Evolutionary conservation across 2,329 filamentous ascomycete genomes (phyloP), one percentile per base, ranked within the genome.

Genomic region (Paradendryphiella salina): DNA sequence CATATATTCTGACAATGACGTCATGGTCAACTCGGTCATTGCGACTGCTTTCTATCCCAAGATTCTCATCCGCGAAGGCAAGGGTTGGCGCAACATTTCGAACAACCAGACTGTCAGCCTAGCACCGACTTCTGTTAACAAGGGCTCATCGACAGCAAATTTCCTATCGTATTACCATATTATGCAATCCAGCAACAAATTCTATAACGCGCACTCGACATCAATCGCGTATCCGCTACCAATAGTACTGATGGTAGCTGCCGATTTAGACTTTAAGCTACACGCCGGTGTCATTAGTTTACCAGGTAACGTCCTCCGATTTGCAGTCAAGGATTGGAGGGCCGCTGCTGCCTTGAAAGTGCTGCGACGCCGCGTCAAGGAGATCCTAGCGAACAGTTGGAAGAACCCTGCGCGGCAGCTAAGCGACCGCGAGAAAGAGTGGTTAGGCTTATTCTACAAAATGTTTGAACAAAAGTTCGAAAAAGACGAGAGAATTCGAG

Each of bases 141-240:
- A 91, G 67, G 82, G 59, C 15, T 61, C 61, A 1, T 86, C 57
- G 11, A 63, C 59, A 4, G 77, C 91, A 32, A 87, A 85, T 66
- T 97, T 90, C 85, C 77, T 99, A 36, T 94, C 89, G 0, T 99
- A 96, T 72, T 97, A 97, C 75, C 89, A 96, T 71, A 96, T 97
- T 58, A 96, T 97, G 90, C 92, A 96, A 72, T 88, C 88, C 2
- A 91, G 78, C 76, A 89, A 86, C 81, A 82, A 81, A 54, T 86
- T 88, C 64, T 90, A 93, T 60, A 95, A 96, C 59, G 94, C 94
- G 0, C 92, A 96, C 60, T 55, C 75, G 46, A 63, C 76, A 2
- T 89, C 87, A 9, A 84, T 86, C 1, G 85, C 87, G 1, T 87
- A 96, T 37, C 87, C 91, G 35, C 88, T 96, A 58, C 85, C 91